Evolutionary conservation across 208 protist genomes (phyloP), one percentile per base, ranked within the genome.

Genomic region (Trypanosoma cruzi): DNA sequence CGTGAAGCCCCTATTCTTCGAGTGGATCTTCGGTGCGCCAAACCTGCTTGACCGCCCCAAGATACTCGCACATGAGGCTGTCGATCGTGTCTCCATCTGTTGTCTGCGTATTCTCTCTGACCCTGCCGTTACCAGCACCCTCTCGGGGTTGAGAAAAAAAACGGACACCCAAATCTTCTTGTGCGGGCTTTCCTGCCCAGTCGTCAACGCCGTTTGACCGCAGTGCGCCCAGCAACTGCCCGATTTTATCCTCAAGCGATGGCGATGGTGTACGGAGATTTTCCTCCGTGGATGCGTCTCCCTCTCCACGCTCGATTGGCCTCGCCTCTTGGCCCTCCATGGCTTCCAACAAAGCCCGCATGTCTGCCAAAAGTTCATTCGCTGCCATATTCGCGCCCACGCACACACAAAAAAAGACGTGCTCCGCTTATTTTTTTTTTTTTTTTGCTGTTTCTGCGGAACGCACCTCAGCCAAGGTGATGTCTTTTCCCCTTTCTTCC

Each of bases 171-270:
- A 75, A 44, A 34, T 75, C 62, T 0, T 34, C 28, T 48, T 75
- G 70, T 10, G 11, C 16, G 8, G 70, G 70, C 49, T 75, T 75
- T 36, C 70, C 62, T 22, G 61, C 52, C 70, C 70, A 75, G 11
- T 68, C 62, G 46, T 75, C 70, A 1, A 31, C 32, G 52, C 42
- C 54, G 36, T 75, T 75, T 14, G 53, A 48, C 37, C 32, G 49
- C 34, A 75, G 53, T 13, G 70, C 70, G 18, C 52, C 37, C 16
- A 75, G 24, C 29, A 75, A 36, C 49, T 75, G 37, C 18, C 31
- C 53, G 36, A 75, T 37, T 68, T 75, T 75, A 48, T 58, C 60
- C 40, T 75, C 70, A 18, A 75, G 53, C 18, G 61, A 75, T 22
- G 44, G 22, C 18, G 46, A n/a, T 18, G 26, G 13, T 28, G 26